A percentile compares a stretch with the other conserved stretches of the same genome.
These are phyloP conservation scores for Geranium brycei DNA, from an alignment of 345 rosid species.

Conservation along the genomic window DNA sequence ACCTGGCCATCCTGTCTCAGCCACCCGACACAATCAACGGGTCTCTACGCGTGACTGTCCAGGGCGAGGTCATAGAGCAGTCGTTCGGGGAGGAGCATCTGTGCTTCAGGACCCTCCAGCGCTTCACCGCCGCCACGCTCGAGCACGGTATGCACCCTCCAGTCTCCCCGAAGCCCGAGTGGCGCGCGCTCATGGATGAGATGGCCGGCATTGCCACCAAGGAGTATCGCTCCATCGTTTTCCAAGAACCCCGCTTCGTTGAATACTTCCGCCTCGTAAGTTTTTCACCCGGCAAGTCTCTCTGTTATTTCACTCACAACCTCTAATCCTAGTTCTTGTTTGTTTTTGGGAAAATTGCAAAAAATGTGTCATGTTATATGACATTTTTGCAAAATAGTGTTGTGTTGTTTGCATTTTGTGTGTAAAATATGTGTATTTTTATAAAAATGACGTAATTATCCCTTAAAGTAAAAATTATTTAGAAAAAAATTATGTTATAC, in stretches of 20 bases:
- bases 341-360: neutral
- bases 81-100: constrained; percentile 88
- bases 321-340: too few species aligned
- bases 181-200: constrained; percentile 94
- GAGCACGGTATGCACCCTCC: constrained; percentile 97
- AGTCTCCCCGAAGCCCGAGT: constrained; percentile 87
- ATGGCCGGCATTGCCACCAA: constrained; percentile 78
- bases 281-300: neutral
- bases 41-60: constrained; percentile 83
- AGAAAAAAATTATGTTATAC: too few species aligned
- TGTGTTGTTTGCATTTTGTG: too few species aligned
- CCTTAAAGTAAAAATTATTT: too few species aligned
- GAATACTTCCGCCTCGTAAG: constrained; percentile 93
- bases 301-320: neutral
- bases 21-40: constrained; percentile 94
- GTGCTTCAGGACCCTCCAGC: constrained; percentile 90
- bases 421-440: too few species aligned
- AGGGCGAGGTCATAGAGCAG: constrained; percentile 92
- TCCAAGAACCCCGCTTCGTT: constrained; percentile 83
- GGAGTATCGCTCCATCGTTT: constrained; percentile 80
- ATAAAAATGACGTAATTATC: too few species aligned
- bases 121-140: constrained; percentile 89
- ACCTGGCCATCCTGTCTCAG: constrained; percentile 94
- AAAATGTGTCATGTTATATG: too few species aligned
- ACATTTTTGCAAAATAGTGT: too few species aligned